Percentiles rank a stretch among this genome's conserved stretches.
Evolutionary conservation across 2,329 filamentous ascomycete genomes (phyloP).

Genomic region (Thelonectria rubi): DNA sequence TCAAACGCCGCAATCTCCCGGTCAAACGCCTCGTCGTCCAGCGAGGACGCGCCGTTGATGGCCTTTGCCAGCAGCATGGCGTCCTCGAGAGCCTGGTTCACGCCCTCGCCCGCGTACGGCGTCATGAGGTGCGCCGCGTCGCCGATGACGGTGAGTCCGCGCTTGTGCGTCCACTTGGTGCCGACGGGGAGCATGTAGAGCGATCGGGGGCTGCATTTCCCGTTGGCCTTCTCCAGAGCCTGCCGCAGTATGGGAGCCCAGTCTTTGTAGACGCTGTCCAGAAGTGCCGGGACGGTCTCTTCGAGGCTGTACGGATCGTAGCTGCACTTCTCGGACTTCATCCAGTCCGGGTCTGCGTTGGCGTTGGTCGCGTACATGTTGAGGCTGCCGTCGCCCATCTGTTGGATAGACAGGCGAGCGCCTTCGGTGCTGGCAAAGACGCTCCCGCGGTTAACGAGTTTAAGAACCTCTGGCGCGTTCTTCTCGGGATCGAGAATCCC

Average conservation of each 20-base stretch:
- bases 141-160: slow-evolving; percentile 64
- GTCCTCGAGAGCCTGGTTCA: slow-evolving; percentile 66
- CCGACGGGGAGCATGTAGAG: slow-evolving; percentile 64
- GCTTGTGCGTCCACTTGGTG: slow-evolving; percentile 55
- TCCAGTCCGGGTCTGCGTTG: slow-evolving; percentile 52
- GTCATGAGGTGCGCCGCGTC: slow-evolving; percentile 70
- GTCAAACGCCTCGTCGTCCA: slow-evolving; percentile 43
- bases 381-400: slow-evolving; percentile 60
- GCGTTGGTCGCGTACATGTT: slow-evolving; percentile 51
- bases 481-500: slow-evolving; percentile 52
- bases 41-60: slow-evolving; percentile 46
- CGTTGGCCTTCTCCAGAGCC: slow-evolving; percentile 52
- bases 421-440: slow-evolving; percentile 56
- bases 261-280: slow-evolving; percentile 47
- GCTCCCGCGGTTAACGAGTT: slow-evolving; percentile 58
- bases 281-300: slow-evolving; percentile 50
- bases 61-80: slow-evolving; percentile 57
- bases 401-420: slow-evolving; percentile 50
- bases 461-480: slow-evolving; percentile 53
- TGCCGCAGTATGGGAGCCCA: slow-evolving; percentile 55
- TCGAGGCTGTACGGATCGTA: slow-evolving; percentile 54
- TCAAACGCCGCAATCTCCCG: slow-evolving; percentile 49
- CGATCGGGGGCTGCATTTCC: slow-evolving; percentile 51
- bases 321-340: slow-evolving; percentile 49
- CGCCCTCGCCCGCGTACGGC: slow-evolving; percentile 66